Percentiles rank a stretch among this genome's conserved stretches.
These are phyloP conservation scores for Aureobasidium sp. DNA, from an alignment of 2,329 filamentous ascomycete species.

Conservation along the genomic window DNA sequence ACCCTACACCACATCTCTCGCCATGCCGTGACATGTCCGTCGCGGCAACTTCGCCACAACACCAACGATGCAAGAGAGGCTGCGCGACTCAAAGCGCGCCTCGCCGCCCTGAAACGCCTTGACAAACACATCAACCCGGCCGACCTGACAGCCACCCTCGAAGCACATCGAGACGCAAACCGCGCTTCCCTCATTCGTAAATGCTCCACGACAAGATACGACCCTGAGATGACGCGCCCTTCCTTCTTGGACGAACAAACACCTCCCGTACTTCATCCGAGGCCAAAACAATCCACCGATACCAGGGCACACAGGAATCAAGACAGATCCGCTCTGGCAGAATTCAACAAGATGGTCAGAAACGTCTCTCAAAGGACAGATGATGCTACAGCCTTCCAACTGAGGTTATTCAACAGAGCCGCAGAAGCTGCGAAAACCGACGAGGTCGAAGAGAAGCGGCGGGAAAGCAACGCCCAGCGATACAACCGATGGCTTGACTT, in stretches of 20 bases:
- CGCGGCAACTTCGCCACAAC: background rate
- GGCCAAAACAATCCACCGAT: too few species aligned
- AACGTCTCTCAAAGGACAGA: background rate
- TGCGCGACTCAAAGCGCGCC: background rate
- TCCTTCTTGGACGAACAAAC: background rate
- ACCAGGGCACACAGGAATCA: too few species aligned
- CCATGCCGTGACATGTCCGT: background rate
- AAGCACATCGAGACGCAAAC: constrained; percentile 10
- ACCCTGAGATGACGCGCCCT: background rate
- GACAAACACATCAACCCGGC: background rate
- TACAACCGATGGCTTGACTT: background rate
- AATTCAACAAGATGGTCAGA: background rate
- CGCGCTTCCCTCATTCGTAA: background rate
- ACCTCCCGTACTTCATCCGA: too few species aligned
- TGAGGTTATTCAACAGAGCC: background rate
- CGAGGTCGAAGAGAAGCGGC: background rate
- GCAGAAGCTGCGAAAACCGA: background rate
- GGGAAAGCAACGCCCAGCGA: background rate
- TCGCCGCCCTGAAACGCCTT: background rate
- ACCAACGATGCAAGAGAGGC: background rate
- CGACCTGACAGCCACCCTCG: constrained; percentile 12
- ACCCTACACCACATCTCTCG: background rate
- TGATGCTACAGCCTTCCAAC: background rate
- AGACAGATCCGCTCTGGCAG: background rate
- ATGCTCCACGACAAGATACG: background rate